These are phyloP conservation scores for Salix koriyanagi DNA, from an alignment of 345 rosid genomes.

Conservation along the genomic window DNA sequence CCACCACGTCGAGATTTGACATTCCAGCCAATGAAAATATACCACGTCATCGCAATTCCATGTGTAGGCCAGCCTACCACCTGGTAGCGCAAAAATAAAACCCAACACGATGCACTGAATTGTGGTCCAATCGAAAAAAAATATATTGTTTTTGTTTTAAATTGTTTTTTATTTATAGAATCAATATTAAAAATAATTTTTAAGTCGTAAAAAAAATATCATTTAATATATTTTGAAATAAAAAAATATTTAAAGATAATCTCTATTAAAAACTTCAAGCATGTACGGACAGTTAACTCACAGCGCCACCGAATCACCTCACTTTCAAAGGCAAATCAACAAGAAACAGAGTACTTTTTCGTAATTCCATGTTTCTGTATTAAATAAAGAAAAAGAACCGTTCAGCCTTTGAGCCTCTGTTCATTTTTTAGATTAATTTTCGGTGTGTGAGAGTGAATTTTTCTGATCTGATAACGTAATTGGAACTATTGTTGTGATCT, in stretches of 20 bases:
- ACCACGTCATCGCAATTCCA: slow-evolving; percentile 18
- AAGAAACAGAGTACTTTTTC: background rate
- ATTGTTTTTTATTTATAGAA: too few relatives aligned
- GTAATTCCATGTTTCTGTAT: background rate
- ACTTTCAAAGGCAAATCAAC: background rate
- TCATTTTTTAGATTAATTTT: too few relatives aligned
- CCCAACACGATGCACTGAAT: background rate
- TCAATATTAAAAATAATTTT: background rate
- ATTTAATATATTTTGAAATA: too few relatives aligned
- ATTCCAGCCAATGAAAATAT: background rate
- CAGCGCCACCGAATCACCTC: background rate
- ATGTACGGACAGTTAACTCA: background rate
- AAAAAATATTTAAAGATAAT: too few relatives aligned
- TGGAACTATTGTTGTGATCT: background rate
- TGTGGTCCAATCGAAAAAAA: too few relatives aligned
- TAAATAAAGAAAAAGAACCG: background rate
- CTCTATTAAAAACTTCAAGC: too few relatives aligned
- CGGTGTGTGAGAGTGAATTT: background rate
- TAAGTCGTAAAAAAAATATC: background rate
- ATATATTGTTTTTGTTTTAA: too few relatives aligned
- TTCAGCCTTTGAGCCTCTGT: background rate
- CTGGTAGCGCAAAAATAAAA: too few relatives aligned
- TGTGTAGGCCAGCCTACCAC: background rate
- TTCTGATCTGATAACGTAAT: slow-evolving; percentile 1
- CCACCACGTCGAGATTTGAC: slow-evolving; percentile 14